Evolutionary conservation across 495 filamentous ascomycete genomes (phyloP), one percentile per base, ranked within the genome.

Genomic region (Rostrohypoxylon terebratum): DNA sequence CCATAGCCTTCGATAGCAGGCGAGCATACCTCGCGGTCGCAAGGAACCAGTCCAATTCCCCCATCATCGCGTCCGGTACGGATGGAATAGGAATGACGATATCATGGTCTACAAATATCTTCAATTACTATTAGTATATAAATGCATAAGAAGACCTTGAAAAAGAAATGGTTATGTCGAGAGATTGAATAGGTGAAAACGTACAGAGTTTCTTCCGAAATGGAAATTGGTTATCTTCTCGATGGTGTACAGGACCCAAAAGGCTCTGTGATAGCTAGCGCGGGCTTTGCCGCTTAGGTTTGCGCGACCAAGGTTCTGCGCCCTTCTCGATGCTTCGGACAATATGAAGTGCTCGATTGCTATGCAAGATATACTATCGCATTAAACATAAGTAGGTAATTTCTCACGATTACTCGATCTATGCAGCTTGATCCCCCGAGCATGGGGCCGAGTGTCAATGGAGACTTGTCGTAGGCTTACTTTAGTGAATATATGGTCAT

Each of bases 231-330:
- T 34, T 63, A 74, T 69, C 66, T 80, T 81, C 68, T 81, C 81
- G 50, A 81, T 45, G 5, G 66, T 66, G 47, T 83, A 83, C 10
- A 81, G 72, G 18, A 79, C 75, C 81, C 81, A 83, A 54, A 83
- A 81, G 13, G 72, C 75, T 44, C 69, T 66, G 38, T 68, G 66
- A 31, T 72, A 74, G 3, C 38, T 31, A 42, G n/a, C 50, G n/a
- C 48, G 63, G 14, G 42, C 59, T 54, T 34, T 59, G 21, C 59
- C 63, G 40, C 33, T 48, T 60, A 47, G 63, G 50, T 72, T 73
- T 40, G 69, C 69, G 60, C 72, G 75, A 1, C 71, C 72, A 8
- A 82, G 68, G 13, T 69, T 59, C 48, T 75, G 71, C 0, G 77
- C 77, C 69, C 78, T 77, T 58, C 78, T 53, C 9, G 48, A 25